Conservation (phyloP, 176 grass and related monocot genomes). For the Oryza glaberrima region DNA sequence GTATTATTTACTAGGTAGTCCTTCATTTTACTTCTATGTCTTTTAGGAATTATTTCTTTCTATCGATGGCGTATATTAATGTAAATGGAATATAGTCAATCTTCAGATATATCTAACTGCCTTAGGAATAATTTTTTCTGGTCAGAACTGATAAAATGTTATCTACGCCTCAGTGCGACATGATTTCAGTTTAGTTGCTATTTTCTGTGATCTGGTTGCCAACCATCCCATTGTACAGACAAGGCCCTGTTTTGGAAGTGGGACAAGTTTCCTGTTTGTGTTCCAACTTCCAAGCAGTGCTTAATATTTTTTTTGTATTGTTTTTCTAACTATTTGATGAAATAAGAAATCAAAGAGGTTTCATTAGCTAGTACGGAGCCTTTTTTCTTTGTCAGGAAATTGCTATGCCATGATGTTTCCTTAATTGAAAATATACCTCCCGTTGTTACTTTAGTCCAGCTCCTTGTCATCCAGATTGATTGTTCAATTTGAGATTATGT, state of each 20-base stretch:
- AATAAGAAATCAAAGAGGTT: not conserved
- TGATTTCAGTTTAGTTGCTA: slow-evolving; percentile 21
- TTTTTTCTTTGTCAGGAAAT: not conserved
- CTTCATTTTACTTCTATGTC: not conserved
- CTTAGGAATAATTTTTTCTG: not conserved
- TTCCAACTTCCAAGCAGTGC: too few species aligned
- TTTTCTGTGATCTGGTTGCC: not conserved
- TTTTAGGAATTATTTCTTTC: not conserved
- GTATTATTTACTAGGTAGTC: not conserved
- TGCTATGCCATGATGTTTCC: not conserved
- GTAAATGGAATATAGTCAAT: not conserved
- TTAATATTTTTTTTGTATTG: too few species aligned
- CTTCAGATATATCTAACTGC: not conserved
- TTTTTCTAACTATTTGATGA: too few species aligned
- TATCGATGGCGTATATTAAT: not conserved
- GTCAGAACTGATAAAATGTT: not conserved
- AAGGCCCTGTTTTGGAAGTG: too few species aligned
- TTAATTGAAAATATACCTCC: not conserved
- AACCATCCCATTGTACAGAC: not conserved
- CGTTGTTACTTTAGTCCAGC: too few species aligned
- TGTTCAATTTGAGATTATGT: not conserved
- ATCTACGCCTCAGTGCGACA: not conserved
- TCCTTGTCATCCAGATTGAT: not conserved
- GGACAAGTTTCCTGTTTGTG: too few species aligned
- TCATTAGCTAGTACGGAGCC: not conserved